Conservation (phyloP, 352 stramenopile genomes). For the Saprolegnia diclina region DNA sequence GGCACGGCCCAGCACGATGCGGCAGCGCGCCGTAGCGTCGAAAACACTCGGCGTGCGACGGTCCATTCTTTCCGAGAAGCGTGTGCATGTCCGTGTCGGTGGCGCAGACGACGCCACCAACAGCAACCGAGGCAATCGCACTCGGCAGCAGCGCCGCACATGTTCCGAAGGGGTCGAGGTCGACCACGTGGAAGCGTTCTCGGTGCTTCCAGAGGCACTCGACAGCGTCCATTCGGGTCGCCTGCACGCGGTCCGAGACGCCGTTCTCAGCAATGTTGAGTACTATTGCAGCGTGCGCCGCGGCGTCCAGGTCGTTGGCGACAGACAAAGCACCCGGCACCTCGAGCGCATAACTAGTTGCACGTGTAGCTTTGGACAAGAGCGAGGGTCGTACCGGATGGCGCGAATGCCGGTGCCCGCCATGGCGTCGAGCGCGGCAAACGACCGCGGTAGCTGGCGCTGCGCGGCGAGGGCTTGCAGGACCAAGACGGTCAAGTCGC, state of each 20-base stretch:
- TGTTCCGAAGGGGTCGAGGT: slow-evolving; percentile 19
- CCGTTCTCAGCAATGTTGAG: neutral
- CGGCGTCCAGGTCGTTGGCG: slow-evolving; percentile 11
- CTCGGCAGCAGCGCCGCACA: slow-evolving; percentile 11
- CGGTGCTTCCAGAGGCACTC: slow-evolving; percentile 1
- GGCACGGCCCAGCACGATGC: slow-evolving; percentile 1
- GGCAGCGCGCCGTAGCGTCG: slow-evolving; percentile 2
- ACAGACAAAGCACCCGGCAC: slow-evolving; percentile 5
- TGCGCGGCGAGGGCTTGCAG: neutral
- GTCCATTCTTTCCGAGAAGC: slow-evolving; percentile 10
- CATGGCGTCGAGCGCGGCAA: slow-evolving; percentile 10
- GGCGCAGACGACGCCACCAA: slow-evolving; percentile 11
- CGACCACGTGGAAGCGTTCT: slow-evolving; percentile 2
- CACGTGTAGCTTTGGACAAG: neutral
- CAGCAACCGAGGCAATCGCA: neutral
- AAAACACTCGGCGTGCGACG: slow-evolving; percentile 4
- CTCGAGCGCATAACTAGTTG: slow-evolving; percentile 15
- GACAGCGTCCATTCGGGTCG: slow-evolving; percentile 5
- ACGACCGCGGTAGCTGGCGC: neutral
- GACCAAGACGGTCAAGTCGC: slow-evolving; percentile 22
- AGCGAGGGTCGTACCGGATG: neutral
- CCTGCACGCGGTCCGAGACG: neutral
- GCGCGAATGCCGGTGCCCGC: slow-evolving; percentile 10
- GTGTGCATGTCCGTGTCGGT: slow-evolving; percentile 23
- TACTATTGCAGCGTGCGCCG: neutral